phyloP scores from a whole-genome alignment of 140 eudicot genomes.

The Cichorium intybus region DNA sequence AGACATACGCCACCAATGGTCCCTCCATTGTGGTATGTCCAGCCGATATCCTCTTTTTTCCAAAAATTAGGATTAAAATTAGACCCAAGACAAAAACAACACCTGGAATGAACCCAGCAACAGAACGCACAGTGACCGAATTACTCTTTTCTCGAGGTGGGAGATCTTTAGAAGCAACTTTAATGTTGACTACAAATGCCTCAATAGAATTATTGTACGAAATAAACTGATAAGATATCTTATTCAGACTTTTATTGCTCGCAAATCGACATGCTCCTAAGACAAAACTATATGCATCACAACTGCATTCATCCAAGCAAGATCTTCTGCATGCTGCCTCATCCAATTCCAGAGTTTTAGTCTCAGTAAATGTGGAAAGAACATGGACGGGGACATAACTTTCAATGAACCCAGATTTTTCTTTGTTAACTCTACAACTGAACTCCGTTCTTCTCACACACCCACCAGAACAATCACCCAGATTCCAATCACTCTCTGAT shows the following conservation, averaged over 20 bases:
- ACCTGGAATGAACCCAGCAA: slow-evolving; percentile 33
- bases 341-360: neutral
- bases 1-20: slow-evolving; percentile 40
- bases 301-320: slow-evolving; percentile 17
- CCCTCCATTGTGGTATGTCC: slow-evolving; percentile 29
- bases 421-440: slow-evolving; percentile 9
- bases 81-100: slow-evolving; percentile 32
- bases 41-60: slow-evolving; percentile 24
- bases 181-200: slow-evolving; percentile 7
- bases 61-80: slow-evolving; percentile 19
- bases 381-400: neutral
- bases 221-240: neutral
- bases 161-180: slow-evolving; percentile 19
- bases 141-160: slow-evolving; percentile 14
- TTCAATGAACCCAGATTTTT: neutral
- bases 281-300: slow-evolving; percentile 17
- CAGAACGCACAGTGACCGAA: slow-evolving; percentile 24
- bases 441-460: slow-evolving; percentile 23
- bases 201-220: neutral
- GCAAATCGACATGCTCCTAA: neutral
- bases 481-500: slow-evolving; percentile 17
- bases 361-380: neutral
- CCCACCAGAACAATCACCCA: slow-evolving; percentile 29
- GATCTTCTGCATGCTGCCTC: slow-evolving; percentile 17
- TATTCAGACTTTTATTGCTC: slow-evolving; percentile 15